phyloP scores from a whole-genome alignment of 2,329 filamentous ascomycete species.

The Orbilia blumenaviensis region DNA sequence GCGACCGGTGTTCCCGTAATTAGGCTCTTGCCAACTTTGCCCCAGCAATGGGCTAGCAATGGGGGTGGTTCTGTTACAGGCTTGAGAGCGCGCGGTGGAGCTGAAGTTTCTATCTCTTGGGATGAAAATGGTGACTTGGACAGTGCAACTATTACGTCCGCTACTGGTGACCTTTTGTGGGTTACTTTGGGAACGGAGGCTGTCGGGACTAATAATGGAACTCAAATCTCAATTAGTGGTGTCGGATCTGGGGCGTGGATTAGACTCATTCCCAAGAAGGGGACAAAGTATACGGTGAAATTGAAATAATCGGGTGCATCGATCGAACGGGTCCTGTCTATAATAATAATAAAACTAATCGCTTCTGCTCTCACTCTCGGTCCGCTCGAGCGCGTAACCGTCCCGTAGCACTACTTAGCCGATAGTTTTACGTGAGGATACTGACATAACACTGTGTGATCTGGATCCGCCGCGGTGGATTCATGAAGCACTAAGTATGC shows the following conservation, averaged over 20 bases:
- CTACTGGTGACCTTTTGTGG: slow-evolving; percentile 13
- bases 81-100: slow-evolving; percentile 52
- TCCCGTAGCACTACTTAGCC: too few relatives aligned
- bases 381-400: too few relatives aligned
- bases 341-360: too few relatives aligned
- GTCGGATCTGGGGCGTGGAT: slow-evolving; percentile 22
- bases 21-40: slow-evolving; percentile 30
- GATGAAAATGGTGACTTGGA: slow-evolving; percentile 3
- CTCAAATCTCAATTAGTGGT: slow-evolving; percentile 27
- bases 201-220: slow-evolving; percentile 20
- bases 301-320: slow-evolving; percentile 8
- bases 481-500: too few relatives aligned
- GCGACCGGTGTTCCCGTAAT: slow-evolving; percentile 20
- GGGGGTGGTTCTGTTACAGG: slow-evolving; percentile 49
- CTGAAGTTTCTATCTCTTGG: slow-evolving; percentile 54
- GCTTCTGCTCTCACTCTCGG: too few relatives aligned
- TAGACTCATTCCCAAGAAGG: slow-evolving; percentile 13
- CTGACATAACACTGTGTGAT: too few relatives aligned
- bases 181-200: slow-evolving; percentile 1
- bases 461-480: too few relatives aligned
- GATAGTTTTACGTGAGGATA: too few relatives aligned
- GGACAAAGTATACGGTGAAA: slow-evolving; percentile 10
- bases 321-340: too few relatives aligned
- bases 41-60: slow-evolving; percentile 55
- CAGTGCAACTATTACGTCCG: slow-evolving; percentile 25